Evolutionary conservation across 768 basidiomycete species (phyloP), one percentile per base, ranked within the genome.

Genomic region (Podaxis mareebaensis): DNA sequence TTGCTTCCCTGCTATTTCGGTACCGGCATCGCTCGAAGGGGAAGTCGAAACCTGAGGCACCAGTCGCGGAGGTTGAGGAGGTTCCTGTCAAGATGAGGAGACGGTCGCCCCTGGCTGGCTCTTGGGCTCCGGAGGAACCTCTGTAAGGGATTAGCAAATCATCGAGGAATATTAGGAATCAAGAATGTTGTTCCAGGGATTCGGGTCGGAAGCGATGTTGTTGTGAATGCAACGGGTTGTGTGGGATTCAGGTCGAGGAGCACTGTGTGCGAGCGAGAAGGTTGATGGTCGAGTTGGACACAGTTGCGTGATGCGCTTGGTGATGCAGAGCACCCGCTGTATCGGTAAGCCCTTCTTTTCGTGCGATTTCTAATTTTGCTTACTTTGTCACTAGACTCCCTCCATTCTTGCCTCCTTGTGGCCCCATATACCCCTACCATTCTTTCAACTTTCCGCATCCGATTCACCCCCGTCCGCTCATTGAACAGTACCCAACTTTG

Each of bases 1-100:
- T 46, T 55, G 61, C 61, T n/a, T 62, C 61, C 3, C 30, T 62
- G 3, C 10, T 46, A 42, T 62, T 62, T 53, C 61, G 61, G 15
- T 55, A 46, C 15, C 53, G 61, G n/a, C 33, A 62, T 38, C 61
- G 61, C 36, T 33, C 53, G 33, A 62, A 55, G 42, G 59, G 59
- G n/a, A 60, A 52, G 26, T 52, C 59, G 26, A 24, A 36, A 20
- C 59, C 59, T 26, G 59, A 52, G 59, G 59, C 49, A 20, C 24
- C 17, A 1, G 15, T 38, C 13, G 20, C 24, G 1, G 36, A n/a
- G 17, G 26, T 11, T 39, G 51, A 38, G 17, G 44, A 15, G 2
- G 26, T 22, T 20, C 42, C 24, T 11, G 33, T 46, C 10, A 22
- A 26, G 30, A 48, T 10, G 10, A 44, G 53, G 44, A 62, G 46